These are phyloP conservation scores for Trypanosoma cruzi DNA, from an alignment of 208 protist genomes.

Conservation along the genomic window DNA sequence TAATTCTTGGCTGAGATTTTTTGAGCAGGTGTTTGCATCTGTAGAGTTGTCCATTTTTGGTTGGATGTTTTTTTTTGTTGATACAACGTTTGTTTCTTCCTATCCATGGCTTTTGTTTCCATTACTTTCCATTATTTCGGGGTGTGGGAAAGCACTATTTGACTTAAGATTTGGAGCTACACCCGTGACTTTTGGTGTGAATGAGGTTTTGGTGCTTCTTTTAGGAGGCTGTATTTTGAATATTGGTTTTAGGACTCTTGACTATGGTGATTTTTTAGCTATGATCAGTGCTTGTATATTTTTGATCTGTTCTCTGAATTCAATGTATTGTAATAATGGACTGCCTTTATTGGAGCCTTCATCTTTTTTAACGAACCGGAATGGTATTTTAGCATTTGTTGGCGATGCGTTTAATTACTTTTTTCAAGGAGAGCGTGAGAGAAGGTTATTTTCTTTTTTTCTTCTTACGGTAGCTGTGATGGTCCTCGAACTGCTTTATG, in stretches of 20 bases:
- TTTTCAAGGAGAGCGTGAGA: conserved; percentile 37
- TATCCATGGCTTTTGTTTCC: conserved; percentile 22
- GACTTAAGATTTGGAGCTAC: not conserved
- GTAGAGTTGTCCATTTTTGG: conserved; percentile 10
- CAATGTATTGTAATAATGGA: not conserved
- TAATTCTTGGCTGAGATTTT: conserved; percentile 9
- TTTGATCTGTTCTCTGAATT: conserved; percentile 10
- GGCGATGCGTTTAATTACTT: conserved; percentile 12
- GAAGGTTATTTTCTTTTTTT: conserved; percentile 71
- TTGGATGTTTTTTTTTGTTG: not conserved
- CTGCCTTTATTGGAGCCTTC: conserved; percentile 5
- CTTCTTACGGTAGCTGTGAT: conserved; percentile 72
- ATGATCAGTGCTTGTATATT: not conserved
- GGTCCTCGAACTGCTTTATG: conserved; percentile 87
- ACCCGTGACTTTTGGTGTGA: not conserved
- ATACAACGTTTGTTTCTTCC: not conserved
- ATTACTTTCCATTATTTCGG: conserved; percentile 12
- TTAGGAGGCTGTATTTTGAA: not conserved
- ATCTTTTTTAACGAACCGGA: conserved; percentile 4
- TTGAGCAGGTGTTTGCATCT: conserved; percentile 13
- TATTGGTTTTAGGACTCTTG: not conserved
- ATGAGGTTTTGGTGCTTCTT: conserved; percentile 7
- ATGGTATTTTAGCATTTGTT: conserved; percentile 16
- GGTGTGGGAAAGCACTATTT: conserved; percentile 19
- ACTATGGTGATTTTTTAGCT: not conserved